Base-by-base conservation (phyloP, 768 basidiomycete species). In the Glaciozyma martinii region DNA sequence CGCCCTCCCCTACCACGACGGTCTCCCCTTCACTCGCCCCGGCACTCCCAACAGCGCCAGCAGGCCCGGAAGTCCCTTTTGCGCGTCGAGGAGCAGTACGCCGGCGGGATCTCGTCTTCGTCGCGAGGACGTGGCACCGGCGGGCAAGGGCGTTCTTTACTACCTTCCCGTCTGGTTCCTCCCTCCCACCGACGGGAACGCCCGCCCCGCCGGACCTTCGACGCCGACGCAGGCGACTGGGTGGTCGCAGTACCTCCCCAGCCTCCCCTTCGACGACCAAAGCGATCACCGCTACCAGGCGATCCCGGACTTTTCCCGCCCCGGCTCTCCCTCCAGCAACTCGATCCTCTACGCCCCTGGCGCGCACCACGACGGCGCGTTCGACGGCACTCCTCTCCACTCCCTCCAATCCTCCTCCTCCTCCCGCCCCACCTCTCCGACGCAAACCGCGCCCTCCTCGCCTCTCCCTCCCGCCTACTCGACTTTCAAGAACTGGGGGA, bases 131-230 rank as follows among this genome's bases (percentile, higher is more conserved):
- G 32, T 23, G 7, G 47, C 32, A 5, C 37, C 30, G n/a, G 61
- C 25, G n/a, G 37, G 42, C 56, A 25, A 54, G 32, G 63, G 63
- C 19, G 58, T 62, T 27, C 52, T 69, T 9, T 69, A 66, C 65
- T 69, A 69, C 62, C 56, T 69, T 27, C 68, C 68, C 37, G 68
- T 69, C 15, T 69, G 68, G 68, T 54, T 69, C 19, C 54, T 66
- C 37, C 65, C 65, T 16, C 54, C 63, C 2, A 33, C 40, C 13
- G 60, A 61, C 19, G 8, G 63, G 56, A 7, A 1, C 56, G 21
- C 49, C 40, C 21, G 56, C 37, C 13, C 42, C 40, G 44, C 15
- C 30, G 59, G 21, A 19, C 32, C 32, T n/a, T 13, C 56, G 32
- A 16, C 47, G 18, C 53, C 53, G n/a, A 5, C 53, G 40, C 57